phyloP scores from a whole-genome alignment of 208 protist genomes.

The Jaenimonas drosophilae region DNA sequence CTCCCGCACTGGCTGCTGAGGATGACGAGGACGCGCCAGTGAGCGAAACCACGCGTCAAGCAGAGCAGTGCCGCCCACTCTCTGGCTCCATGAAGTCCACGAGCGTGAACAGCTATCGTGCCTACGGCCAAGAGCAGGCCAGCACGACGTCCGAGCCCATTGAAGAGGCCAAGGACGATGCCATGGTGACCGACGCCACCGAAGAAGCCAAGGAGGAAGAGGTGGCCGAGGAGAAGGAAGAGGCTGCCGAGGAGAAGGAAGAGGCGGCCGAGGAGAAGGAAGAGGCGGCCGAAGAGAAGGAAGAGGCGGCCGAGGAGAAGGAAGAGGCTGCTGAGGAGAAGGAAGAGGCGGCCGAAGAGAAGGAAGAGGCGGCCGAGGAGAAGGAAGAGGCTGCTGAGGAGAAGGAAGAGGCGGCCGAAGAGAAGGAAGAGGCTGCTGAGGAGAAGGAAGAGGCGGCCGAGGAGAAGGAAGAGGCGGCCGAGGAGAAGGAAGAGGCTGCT shows the following conservation, averaged over 20 bases:
- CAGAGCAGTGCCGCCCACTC: no score
- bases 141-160: neutral
- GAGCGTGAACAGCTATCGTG: no score
- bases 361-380: neutral
- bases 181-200: neutral
- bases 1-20: no score
- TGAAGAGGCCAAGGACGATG: conserved; percentile 1
- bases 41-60: no score
- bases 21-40: neutral
- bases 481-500: neutral
- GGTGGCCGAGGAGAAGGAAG: neutral
- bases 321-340: neutral
- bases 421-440: neutral
- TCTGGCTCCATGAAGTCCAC: no score
- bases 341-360: neutral
- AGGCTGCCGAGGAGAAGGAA: neutral
- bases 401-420: neutral
- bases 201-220: neutral
- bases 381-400: neutral
- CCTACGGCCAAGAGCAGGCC: neutral
- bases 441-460: neutral
- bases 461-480: neutral
- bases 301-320: neutral
- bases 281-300: neutral
- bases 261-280: neutral